Evolutionary conservation across 495 filamentous ascomycete species (phyloP), one percentile per base, ranked within the genome.

Genomic region (Penicillium simplicissimum): DNA sequence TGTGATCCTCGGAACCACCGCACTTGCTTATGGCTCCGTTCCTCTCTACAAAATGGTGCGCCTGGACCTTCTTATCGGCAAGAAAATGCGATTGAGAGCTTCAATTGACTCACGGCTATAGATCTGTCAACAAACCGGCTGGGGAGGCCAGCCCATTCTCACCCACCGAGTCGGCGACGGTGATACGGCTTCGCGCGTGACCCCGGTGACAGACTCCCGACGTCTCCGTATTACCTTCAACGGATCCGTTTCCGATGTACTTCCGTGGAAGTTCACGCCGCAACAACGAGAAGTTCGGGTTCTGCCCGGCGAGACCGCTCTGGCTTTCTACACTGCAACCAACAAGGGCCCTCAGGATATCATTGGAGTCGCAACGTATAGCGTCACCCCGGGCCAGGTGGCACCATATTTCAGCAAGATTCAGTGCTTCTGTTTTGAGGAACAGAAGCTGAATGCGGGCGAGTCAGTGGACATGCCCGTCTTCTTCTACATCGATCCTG

Each of bases 381-480:
- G 89, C 73, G 96, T 99, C 52, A 97, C 92, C 11, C 96, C 96
- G 9, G 94, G 86, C 13, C 96, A 98, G 79, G 91, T 96, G 31
- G 94, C 96, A 31, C 94, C 91, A 4, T 99, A 99, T 71, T 99
- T 99, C 74, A 92, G 89, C 83, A 99, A 99, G 83, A 99, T 99
- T 55, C 96, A 99, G 77, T 99, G 96, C 68, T 99, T 99, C 76
- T 99, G 96, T 73, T 99, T 99, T 71, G 96, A 99, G 81, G 93
- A 92, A 75, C 89, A 98, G 83, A 85, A 96, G 64, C 77, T 98
- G 54, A 94, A 93, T 73, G 94, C 93, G 23, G 92, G 94, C 28
- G 96, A 99, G 80, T 92, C 92, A 37, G 96, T 99, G 55, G 96
- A 99, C 79, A 99, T 99, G 96, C 96, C 96, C 3, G 96, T 99